Evolutionary conservation across 331 rosid species (phyloP), one percentile per base, ranked within the genome.

Genomic region (Malus hybrid): DNA sequence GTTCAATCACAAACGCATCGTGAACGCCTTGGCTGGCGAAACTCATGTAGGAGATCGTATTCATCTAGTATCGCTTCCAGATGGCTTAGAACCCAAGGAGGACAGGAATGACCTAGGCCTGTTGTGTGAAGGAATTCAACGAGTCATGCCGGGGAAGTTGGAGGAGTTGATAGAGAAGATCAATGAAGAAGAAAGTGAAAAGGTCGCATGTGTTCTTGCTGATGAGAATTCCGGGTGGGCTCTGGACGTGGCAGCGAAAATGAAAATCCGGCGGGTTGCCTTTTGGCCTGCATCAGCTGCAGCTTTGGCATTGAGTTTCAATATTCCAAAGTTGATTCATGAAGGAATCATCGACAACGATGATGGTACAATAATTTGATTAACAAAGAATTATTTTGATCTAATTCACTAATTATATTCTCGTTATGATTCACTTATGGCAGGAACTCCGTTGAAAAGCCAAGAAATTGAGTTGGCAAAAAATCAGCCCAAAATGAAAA

Each of bases 271-370:
- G 12, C 15, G 75, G 44, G 87, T 67, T 18, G 84, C 83, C 42
- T 86, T 88, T 75, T 86, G 87, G 87, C 82, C 88, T 16, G 86
- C 87, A 8, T 29, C 88, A 36, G 80, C 83, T 78, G 82, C 87
- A 15, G 2, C 71, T 10, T 63, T 86, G 83, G 69, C 80, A 66
- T 31, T 80, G 81, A 1, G 0, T 3, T 28, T 86, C 24, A 48
- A 42, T 22, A 44, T 80, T 63, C 82, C 81, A 57, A 78, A 69
- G 76, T 72, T 88, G 33, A 64, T 84, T 48, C 56, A 74, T 5
- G 74, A 79, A 18, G 85, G 84, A 70, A 32, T 80, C 27, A 78
- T 86, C 5, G 57, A 73, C 46, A 39, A 11, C 10, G 46, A 10
- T 12, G 80, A 88, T n/a, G 90, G 91, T 81, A 66, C 1, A 42